These are phyloP conservation scores for Lactarius tabidus DNA, from an alignment of 768 basidiomycete species.

Conservation along the genomic window DNA sequence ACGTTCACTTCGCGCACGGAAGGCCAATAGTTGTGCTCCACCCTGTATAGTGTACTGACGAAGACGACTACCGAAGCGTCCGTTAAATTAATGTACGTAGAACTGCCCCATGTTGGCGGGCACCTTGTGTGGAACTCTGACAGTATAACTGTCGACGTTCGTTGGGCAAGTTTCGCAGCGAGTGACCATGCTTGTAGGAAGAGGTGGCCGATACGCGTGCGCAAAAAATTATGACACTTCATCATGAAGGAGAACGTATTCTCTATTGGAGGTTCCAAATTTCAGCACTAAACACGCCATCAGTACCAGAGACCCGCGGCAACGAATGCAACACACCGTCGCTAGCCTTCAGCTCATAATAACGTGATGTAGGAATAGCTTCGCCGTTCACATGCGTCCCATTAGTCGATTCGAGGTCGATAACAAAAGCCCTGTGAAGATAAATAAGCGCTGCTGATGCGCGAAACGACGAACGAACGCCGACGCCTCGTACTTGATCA, in stretches of 20 bases:
- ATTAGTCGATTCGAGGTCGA: conserved; percentile 98
- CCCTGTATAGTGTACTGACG: too few relatives aligned
- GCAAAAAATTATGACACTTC: conserved; percentile 42
- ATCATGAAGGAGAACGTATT: conserved; percentile 85
- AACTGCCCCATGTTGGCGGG: not conserved
- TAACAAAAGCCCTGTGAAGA: conserved; percentile 78
- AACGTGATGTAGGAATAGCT: conserved; percentile 79
- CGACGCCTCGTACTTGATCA: conserved; percentile 70
- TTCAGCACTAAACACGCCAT: conserved; percentile 58
- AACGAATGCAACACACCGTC: conserved; percentile 55
- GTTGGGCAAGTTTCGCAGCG: not conserved
- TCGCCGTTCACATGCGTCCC: conserved; percentile 89
- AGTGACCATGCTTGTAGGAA: not conserved
- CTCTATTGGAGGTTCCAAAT: conserved; percentile 74
- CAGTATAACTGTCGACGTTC: not conserved
- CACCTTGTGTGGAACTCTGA: not conserved
- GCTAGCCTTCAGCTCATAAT: conserved; percentile 72
- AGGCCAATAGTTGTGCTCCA: not conserved
- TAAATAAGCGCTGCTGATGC: conserved; percentile 4
- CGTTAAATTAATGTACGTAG: not conserved
- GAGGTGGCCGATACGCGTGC: not conserved
- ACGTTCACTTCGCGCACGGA: too few relatives aligned
- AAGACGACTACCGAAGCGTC: not conserved
- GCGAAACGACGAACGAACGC: not conserved
- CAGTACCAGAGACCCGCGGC: conserved; percentile 12